A percentile compares a stretch with the other conserved stretches of the same genome.
Conservation (phyloP, 768 basidiomycete species). For the Collybia mongolica region DNA sequence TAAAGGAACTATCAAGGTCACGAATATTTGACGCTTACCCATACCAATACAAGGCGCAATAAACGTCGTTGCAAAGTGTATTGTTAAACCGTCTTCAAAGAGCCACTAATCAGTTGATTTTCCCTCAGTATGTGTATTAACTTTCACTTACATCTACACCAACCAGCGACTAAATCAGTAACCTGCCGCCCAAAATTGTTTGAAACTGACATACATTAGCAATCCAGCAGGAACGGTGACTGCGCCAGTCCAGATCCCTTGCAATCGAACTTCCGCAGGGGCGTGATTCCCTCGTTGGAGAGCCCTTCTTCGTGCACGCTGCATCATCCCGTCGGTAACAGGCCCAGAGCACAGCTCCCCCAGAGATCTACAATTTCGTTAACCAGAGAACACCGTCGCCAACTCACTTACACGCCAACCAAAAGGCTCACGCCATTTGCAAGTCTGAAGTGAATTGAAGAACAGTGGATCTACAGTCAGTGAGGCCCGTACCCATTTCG, state of each 20-base stretch:
- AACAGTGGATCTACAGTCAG: not conserved
- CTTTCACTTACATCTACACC: conserved; percentile 5
- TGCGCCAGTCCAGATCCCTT: conserved; percentile 38
- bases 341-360: conserved; percentile 36
- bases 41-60: conserved; percentile 23
- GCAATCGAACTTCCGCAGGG: conserved; percentile 32
- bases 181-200: not conserved
- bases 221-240: conserved; percentile 32
- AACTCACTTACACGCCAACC: conserved; percentile 29
- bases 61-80: conserved; percentile 15
- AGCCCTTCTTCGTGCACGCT: conserved; percentile 27
- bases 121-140: too few species aligned
- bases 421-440: conserved; percentile 35
- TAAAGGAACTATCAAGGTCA: not conserved
- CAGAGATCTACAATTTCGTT: conserved; percentile 19
- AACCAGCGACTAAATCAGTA: not conserved
- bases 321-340: conserved; percentile 34
- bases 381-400: too few species aligned
- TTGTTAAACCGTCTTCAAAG: conserved; percentile 31
- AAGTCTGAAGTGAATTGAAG: conserved; percentile 16
- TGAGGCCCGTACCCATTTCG: conserved; percentile 27
- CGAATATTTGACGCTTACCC: conserved; percentile 21
- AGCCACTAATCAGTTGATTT: not conserved
- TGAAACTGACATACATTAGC: conserved; percentile 25
- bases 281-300: conserved; percentile 21